phyloP scores from a whole-genome alignment of 495 filamentous ascomycete species.

The Aspergillus sparsus region DNA sequence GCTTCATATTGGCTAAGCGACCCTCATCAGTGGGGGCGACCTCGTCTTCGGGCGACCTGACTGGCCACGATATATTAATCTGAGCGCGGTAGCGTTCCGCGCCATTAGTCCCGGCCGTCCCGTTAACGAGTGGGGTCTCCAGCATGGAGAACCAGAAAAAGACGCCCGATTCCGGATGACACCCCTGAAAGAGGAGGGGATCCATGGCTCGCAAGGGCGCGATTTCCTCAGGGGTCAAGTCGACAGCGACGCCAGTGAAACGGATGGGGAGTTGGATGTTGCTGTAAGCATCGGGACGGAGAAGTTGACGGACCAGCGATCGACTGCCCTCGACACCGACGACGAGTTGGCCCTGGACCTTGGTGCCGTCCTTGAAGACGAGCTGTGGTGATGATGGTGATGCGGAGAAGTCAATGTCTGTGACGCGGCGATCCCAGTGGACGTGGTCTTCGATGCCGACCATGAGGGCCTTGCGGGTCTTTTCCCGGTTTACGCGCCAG shows the following conservation, averaged over 20 bases:
- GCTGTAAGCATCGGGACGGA: constrained; percentile 33
- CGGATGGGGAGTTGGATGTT: constrained; percentile 27
- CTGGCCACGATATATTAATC: constrained; percentile 38
- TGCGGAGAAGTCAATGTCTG: constrained; percentile 12
- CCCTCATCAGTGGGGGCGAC: constrained; percentile 41
- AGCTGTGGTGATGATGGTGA: constrained; percentile 14
- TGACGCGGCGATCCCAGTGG: constrained; percentile 27
- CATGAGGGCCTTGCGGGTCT: constrained; percentile 25
- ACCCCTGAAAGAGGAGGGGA: constrained; percentile 60
- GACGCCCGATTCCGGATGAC: constrained; percentile 52
- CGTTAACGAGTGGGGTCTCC: constrained; percentile 33
- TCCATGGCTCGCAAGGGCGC: constrained; percentile 51
- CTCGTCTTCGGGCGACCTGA: constrained; percentile 26
- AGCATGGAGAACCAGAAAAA: constrained; percentile 56
- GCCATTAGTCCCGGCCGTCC: constrained; percentile 1
- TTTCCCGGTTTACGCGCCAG: constrained; percentile 35
- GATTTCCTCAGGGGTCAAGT: constrained; percentile 33
- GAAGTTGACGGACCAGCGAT: constrained; percentile 42
- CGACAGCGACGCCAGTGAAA: constrained; percentile 34
- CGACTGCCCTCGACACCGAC: constrained; percentile 53
- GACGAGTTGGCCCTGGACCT: constrained; percentile 28
- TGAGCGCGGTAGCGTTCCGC: constrained; percentile 28
- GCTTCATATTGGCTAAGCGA: constrained; percentile 52
- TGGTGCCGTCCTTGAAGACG: constrained; percentile 24
- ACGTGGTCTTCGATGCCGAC: constrained; percentile 31